Base-by-base conservation (phyloP, 1,284 basidiomycete genomes). In the Apiotrichum akiyoshidainum region DNA sequence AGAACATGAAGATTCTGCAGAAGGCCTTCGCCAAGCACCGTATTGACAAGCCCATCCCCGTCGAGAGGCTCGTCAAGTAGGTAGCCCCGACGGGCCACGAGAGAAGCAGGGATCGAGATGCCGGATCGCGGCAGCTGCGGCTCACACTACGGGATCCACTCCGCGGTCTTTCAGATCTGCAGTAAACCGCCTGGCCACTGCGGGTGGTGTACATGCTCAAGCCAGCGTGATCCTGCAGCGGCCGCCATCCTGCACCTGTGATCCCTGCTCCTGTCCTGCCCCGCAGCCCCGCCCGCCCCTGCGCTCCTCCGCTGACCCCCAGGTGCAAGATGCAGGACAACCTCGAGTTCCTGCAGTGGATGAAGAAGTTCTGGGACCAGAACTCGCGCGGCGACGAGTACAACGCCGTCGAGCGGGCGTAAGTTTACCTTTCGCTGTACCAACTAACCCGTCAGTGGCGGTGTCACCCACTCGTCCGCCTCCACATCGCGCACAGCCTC, bases 241-340 rank as follows among this genome's bases (percentile, higher is more conserved):
- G 22, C 34, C 16, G 41, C 44, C 21, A 46, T 14, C 26, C 7
- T 7, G 11, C 13, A 35, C 22, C 26, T 17, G 26, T 17, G 26
- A 33, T 46, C 46, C 26, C 31, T 17, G 26, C 26, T 33, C 46
- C 21, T n/a, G 11, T 5, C n/a, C 46, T n/a, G 13, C 46, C 26
- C 13, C 46, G 8, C 14, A 37, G 21, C 31, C 46, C 11, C 13
- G 34, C 45, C 33, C 26, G n/a, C 5, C 9, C 51, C 19, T 31
- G 2, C 44, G 34, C 26, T 52, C 19, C 13, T 9, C 21, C n/a
- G 40, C 45, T 55, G n/a, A 40, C 50, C 37, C 10, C 8, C 45
- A 74, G 72, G 58, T 99, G 95, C 83, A 98, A 98, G 82, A 99
- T 99, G 95, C 96, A 98, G 87, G 96, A 99, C 79, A 99, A 99